Conservation (phyloP, 352 stramenopile genomes). For the Phytopythium helicoides region DNA sequence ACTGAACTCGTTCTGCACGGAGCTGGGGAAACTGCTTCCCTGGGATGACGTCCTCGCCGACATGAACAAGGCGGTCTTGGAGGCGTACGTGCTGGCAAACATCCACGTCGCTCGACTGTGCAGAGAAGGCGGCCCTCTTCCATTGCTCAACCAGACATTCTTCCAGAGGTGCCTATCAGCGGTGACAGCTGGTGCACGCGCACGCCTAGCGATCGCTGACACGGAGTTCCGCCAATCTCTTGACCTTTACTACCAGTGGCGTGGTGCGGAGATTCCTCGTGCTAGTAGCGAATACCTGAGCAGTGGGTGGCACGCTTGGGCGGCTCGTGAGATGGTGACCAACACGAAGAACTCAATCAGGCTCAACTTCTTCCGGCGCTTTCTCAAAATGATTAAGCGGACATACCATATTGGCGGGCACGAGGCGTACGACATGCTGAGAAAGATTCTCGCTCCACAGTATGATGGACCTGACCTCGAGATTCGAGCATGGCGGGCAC, state of each 20-base stretch:
- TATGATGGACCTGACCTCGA: not conserved
- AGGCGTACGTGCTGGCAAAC: slow-evolving; percentile 8
- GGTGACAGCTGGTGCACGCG: not conserved
- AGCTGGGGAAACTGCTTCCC: not conserved
- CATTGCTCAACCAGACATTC: not conserved
- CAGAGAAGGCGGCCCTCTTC: not conserved
- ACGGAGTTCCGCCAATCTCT: slow-evolving; percentile 3
- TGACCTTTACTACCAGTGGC: slow-evolving; percentile 6
- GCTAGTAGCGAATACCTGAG: slow-evolving; percentile 3
- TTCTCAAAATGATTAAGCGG: slow-evolving; percentile 8
- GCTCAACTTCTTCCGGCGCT: slow-evolving; percentile 8
- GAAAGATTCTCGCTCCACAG: not conserved
- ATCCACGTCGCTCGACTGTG: slow-evolving; percentile 4
- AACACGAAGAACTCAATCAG: slow-evolving; percentile 3
- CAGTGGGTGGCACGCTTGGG: not conserved
- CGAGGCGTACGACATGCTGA: slow-evolving; percentile 8
- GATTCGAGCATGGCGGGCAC: not conserved
- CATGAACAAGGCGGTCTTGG: slow-evolving; percentile 4
- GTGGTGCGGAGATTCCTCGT: not conserved
- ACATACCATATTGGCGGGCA: slow-evolving; percentile 2
- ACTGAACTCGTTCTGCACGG: slow-evolving; percentile 5
- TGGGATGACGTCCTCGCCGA: slow-evolving; percentile 7
- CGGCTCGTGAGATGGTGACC: slow-evolving; percentile 1
- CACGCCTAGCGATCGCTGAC: not conserved
- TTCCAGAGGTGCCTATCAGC: not conserved